Percentiles rank a stretch among this genome's conserved stretches.
phyloP scores from a whole-genome alignment of 805 yeast genomes.

The Clavispora carvajalis region DNA sequence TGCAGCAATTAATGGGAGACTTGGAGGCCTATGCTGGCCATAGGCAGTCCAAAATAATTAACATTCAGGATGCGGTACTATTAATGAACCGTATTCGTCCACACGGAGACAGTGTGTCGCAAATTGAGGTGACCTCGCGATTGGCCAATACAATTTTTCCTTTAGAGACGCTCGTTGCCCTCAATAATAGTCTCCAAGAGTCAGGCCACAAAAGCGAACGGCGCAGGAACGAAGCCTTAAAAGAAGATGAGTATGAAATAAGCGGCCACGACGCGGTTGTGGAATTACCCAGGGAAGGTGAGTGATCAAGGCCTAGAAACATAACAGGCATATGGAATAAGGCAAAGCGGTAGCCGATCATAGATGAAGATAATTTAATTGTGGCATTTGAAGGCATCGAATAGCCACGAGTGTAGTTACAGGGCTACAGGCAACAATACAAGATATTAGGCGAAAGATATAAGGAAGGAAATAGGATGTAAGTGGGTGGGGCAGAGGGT shows the following conservation, averaged over 20 bases:
- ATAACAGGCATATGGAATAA: no score
- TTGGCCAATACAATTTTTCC: conserved; percentile 35
- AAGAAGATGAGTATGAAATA: not conserved
- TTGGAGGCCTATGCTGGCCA: conserved; percentile 34
- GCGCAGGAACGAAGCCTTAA: not conserved
- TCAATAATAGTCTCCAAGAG: conserved; percentile 25
- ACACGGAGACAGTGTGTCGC: conserved; percentile 9
- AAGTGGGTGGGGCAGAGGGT: no score
- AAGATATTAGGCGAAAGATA: no score
- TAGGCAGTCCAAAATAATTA: conserved; percentile 23
- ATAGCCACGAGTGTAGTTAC: no score
- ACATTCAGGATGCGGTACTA: conserved; percentile 31
- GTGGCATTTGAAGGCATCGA: no score
- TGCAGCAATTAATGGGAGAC: conserved; percentile 26
- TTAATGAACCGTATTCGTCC: conserved; percentile 28
- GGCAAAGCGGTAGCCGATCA: no score
- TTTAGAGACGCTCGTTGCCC: conserved; percentile 27
- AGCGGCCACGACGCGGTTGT: not conserved
- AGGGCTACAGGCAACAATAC: no score
- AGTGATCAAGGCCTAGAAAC: no score
- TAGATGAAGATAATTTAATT: no score
- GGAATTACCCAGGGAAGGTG: not conserved
- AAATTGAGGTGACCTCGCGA: conserved; percentile 20
- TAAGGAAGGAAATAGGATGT: no score
- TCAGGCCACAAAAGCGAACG: conserved; percentile 2